Conservation (phyloP, 108 stramenopile genomes). For the Fragilariopsis cylindrus region DNA sequence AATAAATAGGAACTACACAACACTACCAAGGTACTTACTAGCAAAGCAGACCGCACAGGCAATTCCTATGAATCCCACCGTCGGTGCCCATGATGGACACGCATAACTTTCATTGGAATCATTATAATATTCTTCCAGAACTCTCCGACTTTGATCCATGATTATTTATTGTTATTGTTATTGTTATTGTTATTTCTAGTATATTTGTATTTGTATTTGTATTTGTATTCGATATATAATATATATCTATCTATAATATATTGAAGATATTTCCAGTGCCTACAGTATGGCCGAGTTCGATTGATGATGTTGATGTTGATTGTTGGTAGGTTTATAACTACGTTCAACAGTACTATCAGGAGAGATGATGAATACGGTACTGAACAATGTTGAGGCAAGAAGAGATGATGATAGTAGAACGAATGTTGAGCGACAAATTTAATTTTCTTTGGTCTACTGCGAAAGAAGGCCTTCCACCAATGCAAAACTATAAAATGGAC, state of each 20-base stretch:
- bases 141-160: constrained; percentile 29
- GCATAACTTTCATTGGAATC: constrained; percentile 41
- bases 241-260: background rate
- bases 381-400: background rate
- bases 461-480: no score
- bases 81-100: constrained; percentile 73
- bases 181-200: background rate
- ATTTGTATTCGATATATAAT: background rate
- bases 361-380: background rate
- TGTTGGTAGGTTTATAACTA: background rate
- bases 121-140: constrained; percentile 27
- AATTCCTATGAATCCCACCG: constrained; percentile 80
- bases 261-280: no score
- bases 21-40: constrained; percentile 47
- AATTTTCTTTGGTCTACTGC: no score
- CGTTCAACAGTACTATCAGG: background rate
- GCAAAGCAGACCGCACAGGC: constrained; percentile 79
- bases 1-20: no score
- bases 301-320: no score
- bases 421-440: no score
- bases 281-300: no score
- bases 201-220: constrained; percentile 5
- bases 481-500: no score
- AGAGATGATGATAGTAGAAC: no score
- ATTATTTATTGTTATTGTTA: constrained; percentile 12